Conservation (phyloP, 148 eudicot species). For the Heliosperma pusillum region DNA sequence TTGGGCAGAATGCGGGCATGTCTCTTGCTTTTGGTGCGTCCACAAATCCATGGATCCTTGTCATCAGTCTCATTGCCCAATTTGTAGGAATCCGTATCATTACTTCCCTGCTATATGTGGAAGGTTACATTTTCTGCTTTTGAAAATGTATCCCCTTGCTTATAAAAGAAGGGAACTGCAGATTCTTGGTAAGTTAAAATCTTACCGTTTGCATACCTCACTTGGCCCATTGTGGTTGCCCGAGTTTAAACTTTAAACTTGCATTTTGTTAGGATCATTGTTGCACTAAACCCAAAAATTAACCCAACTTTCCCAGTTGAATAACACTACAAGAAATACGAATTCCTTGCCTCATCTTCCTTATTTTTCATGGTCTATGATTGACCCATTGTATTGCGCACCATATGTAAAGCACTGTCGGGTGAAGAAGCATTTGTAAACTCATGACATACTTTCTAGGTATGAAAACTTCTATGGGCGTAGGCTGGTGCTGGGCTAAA, state of each 20-base stretch:
- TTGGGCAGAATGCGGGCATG: slow-evolving; percentile 75
- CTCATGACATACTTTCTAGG: neutral
- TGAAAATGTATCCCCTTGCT: slow-evolving; percentile 66
- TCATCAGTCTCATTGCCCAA: slow-evolving; percentile 62
- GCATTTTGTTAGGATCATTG: neutral
- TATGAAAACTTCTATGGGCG: neutral
- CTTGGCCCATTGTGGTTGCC: neutral
- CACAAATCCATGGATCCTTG: slow-evolving; percentile 48
- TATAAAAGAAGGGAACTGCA: slow-evolving; percentile 64
- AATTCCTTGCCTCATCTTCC: neutral
- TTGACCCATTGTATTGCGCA: neutral
- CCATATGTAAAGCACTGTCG: neutral
- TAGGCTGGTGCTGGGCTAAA: neutral
- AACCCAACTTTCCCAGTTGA: neutral
- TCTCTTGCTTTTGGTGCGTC: slow-evolving; percentile 87
- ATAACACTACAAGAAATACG: neutral
- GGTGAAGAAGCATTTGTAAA: neutral
- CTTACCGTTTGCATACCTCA: slow-evolving; percentile 9
- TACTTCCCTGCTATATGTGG: slow-evolving; percentile 71
- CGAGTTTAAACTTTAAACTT: neutral
- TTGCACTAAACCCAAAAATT: neutral
- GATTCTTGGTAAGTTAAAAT: slow-evolving; percentile 46
- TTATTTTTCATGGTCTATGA: neutral
- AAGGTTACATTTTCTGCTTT: slow-evolving; percentile 58
- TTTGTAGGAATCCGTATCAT: slow-evolving; percentile 66